These are phyloP conservation scores for Brassica rapa DNA, from an alignment of 345 rosid species.

Conservation along the genomic window DNA sequence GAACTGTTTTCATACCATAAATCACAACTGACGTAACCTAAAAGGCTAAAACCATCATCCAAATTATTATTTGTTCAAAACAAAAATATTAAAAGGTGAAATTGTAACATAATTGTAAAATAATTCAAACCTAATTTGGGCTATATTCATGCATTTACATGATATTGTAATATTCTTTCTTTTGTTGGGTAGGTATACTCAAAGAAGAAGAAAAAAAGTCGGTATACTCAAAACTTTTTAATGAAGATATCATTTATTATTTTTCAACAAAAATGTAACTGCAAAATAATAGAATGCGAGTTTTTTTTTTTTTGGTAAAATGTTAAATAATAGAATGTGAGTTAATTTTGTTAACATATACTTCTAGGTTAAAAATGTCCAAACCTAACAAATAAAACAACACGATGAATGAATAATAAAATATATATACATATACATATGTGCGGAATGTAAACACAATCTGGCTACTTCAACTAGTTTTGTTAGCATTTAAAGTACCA, in stretches of 20 bases:
- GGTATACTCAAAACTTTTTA: not conserved
- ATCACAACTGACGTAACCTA: constrained; percentile 8
- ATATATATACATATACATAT: not conserved
- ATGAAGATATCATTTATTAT: not conserved
- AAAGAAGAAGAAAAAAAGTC: not conserved
- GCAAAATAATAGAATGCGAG: not conserved
- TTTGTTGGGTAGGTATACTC: not conserved
- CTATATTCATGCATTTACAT: not conserved
- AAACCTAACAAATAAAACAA: not conserved
- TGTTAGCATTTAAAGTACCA: constrained; percentile 14
- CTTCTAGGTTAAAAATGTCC: not conserved
- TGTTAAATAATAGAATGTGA: not conserved
- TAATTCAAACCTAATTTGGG: not conserved
- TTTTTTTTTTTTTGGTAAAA: too few relatives aligned
- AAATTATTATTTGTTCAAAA: not conserved
- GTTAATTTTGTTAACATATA: not conserved
- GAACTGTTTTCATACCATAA: not conserved
- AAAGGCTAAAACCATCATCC: constrained; percentile 14
- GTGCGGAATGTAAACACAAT: not conserved
- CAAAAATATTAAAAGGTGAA: not conserved
- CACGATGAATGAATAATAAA: not conserved
- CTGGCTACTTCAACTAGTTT: not conserved
- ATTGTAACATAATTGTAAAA: not conserved
- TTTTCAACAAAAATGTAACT: not conserved
- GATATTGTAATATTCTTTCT: not conserved